Percentiles rank a stretch among this genome's conserved stretches.
Evolutionary conservation across 2,329 filamentous ascomycete species (phyloP).

Genomic region (Hirsutella rhossiliensis): DNA sequence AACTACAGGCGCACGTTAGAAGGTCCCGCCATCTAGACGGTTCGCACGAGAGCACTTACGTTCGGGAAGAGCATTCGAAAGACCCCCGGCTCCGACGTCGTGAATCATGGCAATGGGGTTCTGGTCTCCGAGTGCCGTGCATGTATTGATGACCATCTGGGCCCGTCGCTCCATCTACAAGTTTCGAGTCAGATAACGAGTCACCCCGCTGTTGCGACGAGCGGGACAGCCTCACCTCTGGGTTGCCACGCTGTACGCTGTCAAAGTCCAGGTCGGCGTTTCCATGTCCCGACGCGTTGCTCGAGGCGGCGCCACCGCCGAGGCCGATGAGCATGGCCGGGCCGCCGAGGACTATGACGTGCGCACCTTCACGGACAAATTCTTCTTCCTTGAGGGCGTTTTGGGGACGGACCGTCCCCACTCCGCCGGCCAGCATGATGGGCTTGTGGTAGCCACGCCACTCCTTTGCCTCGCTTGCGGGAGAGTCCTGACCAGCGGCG

Average conservation of each 20-base stretch:
- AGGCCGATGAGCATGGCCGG: slow-evolving; percentile 97
- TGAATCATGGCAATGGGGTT: slow-evolving; percentile 96
- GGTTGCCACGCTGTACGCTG: slow-evolving; percentile 93
- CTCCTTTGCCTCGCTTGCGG: slow-evolving; percentile 30
- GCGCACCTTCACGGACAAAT: slow-evolving; percentile 75
- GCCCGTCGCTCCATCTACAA: slow-evolving; percentile 69
- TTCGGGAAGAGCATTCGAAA: slow-evolving; percentile 66
- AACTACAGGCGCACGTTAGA: slow-evolving; percentile 23
- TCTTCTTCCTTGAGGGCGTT: slow-evolving; percentile 77
- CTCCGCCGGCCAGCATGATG: slow-evolving; percentile 94
- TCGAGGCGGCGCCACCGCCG: slow-evolving; percentile 89
- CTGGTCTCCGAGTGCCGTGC: slow-evolving; percentile 67
- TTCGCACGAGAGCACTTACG: slow-evolving; percentile 12
- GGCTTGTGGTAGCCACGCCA: slow-evolving; percentile 93
- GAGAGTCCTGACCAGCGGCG: slow-evolving; percentile 3
- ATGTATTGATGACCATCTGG: slow-evolving; percentile 97
- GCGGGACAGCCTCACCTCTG: slow-evolving; percentile 38
- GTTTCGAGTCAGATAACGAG: neutral
- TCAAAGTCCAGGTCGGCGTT: slow-evolving; percentile 92
- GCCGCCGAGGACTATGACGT: slow-evolving; percentile 84
- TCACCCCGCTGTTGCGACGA: no score
- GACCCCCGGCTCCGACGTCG: slow-evolving; percentile 87
- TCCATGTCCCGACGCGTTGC: slow-evolving; percentile 74
- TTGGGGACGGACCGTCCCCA: slow-evolving; percentile 82
- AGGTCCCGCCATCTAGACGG: neutral